These are phyloP conservation scores for Dactylellina leptospora DNA, from an alignment of 2,329 filamentous ascomycete genomes.

Conservation along the genomic window DNA sequence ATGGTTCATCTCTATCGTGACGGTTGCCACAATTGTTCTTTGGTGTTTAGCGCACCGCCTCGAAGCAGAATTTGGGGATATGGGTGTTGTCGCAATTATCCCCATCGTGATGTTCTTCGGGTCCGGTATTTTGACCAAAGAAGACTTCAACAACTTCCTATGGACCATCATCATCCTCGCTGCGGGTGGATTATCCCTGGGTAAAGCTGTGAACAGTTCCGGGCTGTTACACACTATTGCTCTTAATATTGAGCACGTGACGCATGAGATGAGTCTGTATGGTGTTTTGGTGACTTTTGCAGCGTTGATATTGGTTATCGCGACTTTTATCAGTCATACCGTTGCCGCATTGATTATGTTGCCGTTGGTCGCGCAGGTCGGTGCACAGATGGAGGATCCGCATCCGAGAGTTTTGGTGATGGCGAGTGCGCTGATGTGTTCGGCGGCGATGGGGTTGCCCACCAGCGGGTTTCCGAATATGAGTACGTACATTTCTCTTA, in stretches of 20 bases:
- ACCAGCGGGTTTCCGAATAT: slow-evolving; percentile 98
- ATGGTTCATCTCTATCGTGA: slow-evolving; percentile 89
- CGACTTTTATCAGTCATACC: slow-evolving; percentile 97
- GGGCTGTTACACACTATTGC: slow-evolving; percentile 91
- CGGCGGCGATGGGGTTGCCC: slow-evolving; percentile 94
- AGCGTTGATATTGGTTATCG: slow-evolving; percentile 83
- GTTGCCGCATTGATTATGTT: slow-evolving; percentile 95
- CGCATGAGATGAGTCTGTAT: slow-evolving; percentile 83
- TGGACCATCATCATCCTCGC: slow-evolving; percentile 99
- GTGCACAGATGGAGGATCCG: slow-evolving; percentile 82
- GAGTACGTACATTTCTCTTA: slow-evolving; percentile 74
- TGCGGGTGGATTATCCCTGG: slow-evolving; percentile 88
- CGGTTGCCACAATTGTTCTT: slow-evolving; percentile 81
- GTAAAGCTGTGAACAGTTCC: slow-evolving; percentile 92
- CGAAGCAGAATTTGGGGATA: slow-evolving; percentile 88
- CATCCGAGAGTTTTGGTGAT: slow-evolving; percentile 96
- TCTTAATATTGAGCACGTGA: slow-evolving; percentile 74
- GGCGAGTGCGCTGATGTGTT: slow-evolving; percentile 84
- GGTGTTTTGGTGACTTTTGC: slow-evolving; percentile 86
- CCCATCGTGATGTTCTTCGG: slow-evolving; percentile 96
- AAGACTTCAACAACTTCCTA: slow-evolving; percentile 99
- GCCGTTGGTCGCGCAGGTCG: slow-evolving; percentile 87
- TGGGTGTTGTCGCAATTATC: slow-evolving; percentile 97
- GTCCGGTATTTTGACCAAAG: slow-evolving; percentile 93
- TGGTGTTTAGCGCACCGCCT: slow-evolving; percentile 95